phyloP scores from a whole-genome alignment of 352 stramenopile species.

The Sclerospora graminicola region DNA sequence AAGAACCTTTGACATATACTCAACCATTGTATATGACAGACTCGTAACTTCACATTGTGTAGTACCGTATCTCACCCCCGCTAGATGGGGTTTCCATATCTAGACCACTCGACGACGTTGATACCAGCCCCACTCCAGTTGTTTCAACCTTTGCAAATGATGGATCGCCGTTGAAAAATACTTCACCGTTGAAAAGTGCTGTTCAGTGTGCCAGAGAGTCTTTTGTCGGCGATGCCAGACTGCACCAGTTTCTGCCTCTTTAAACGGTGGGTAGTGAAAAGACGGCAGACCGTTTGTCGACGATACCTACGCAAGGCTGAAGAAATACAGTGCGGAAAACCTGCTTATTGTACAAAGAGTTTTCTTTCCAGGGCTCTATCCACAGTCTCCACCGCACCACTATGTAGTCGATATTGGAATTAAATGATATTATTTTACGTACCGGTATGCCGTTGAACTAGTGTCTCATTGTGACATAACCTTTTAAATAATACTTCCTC shows the following conservation, averaged over 20 bases:
- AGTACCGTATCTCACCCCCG: too few relatives aligned
- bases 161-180: background rate
- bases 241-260: background rate
- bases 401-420: slow-evolving; percentile 4
- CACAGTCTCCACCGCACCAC: slow-evolving; percentile 4
- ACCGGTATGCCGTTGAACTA: too few relatives aligned
- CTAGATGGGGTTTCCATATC: too few relatives aligned
- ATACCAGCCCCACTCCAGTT: background rate
- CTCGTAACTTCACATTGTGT: too few relatives aligned
- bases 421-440: too few relatives aligned
- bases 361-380: slow-evolving; percentile 2
- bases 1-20: too few relatives aligned
- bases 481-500: too few relatives aligned
- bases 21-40: too few relatives aligned
- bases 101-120: too few relatives aligned
- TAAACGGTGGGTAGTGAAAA: slow-evolving; percentile 10
- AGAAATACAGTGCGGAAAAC: slow-evolving; percentile 1
- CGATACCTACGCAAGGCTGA: slow-evolving; percentile 13
- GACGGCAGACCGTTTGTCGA: slow-evolving; percentile 11
- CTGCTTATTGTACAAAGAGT: background rate
- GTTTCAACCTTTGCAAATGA: too few relatives aligned
- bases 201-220: slow-evolving; percentile 14
- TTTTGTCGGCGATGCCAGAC: slow-evolving; percentile 5
- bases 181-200: slow-evolving; percentile 10
- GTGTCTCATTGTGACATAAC: too few relatives aligned